Percentiles rank a stretch among this genome's conserved stretches.
Conservation (phyloP, 108 stramenopile genomes). For the Cyclostephanos invisitatus region DNA sequence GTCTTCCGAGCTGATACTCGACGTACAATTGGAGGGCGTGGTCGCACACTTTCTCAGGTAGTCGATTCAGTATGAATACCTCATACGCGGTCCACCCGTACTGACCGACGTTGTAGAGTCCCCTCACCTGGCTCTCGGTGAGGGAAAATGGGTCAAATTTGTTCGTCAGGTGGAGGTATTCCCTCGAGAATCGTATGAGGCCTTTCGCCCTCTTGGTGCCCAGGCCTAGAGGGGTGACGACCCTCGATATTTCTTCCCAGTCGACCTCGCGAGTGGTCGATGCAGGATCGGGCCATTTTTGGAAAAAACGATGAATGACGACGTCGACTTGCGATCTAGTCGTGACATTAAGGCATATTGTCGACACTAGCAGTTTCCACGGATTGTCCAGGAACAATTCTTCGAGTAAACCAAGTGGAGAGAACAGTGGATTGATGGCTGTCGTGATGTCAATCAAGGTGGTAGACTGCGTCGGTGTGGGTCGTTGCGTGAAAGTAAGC, state of each 20-base stretch:
- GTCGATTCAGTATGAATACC: conserved; percentile 49
- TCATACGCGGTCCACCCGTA: conserved; percentile 62
- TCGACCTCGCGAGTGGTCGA: conserved; percentile 23
- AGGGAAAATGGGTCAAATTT: conserved; percentile 29
- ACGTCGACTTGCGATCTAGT: conserved; percentile 57
- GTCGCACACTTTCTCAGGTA: conserved; percentile 34
- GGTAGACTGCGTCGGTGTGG: background rate
- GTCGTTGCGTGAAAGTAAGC: conserved; percentile 10
- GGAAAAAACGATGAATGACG: conserved; percentile 49
- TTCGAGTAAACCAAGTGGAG: conserved; percentile 71
- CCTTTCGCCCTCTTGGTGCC: conserved; percentile 40
- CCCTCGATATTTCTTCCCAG: conserved; percentile 20
- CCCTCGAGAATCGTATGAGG: conserved; percentile 53
- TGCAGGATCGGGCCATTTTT: conserved; percentile 57
- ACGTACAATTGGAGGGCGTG: conserved; percentile 45
- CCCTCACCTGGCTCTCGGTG: conserved; percentile 40
- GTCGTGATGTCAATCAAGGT: conserved; percentile 5
- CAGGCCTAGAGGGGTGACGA: conserved; percentile 51
- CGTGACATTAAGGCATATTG: conserved; percentile 68
- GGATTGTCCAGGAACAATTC: conserved; percentile 67
- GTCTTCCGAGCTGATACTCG: conserved; percentile 33
- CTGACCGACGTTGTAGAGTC: conserved; percentile 52
- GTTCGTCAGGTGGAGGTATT: conserved; percentile 42
- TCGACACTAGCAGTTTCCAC: conserved; percentile 62
- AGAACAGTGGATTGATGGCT: conserved; percentile 22